A percentile compares a stretch with the other conserved stretches of the same genome.
Conservation (phyloP, 2,329 filamentous ascomycete genomes). For the Trichophyton simii region DNA sequence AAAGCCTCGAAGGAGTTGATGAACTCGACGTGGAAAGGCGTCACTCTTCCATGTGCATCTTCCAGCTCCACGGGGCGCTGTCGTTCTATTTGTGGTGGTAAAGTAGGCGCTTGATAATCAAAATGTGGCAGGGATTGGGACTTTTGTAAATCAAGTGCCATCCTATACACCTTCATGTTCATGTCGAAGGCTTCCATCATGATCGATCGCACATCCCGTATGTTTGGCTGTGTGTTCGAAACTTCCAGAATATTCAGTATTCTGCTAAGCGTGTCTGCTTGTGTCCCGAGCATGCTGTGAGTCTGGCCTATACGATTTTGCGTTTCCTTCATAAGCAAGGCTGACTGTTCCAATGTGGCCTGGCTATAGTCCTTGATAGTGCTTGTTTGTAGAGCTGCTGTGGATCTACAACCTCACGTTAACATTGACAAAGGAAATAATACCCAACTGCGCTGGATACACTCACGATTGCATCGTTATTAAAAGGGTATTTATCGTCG, state of each 20-base stretch:
- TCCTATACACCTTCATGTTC: slow-evolving; percentile 6
- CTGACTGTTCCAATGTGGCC: slow-evolving; percentile 3
- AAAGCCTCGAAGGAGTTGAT: slow-evolving; percentile 11
- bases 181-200: slow-evolving; percentile 4
- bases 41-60: slow-evolving; percentile 8
- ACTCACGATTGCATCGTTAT: slow-evolving; percentile 8
- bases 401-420: background rate
- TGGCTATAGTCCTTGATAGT: background rate
- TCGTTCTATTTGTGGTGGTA: slow-evolving; percentile 5
- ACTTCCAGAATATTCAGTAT: background rate
- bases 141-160: slow-evolving; percentile 7
- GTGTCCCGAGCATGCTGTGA: slow-evolving; percentile 1
- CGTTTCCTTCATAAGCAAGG: background rate
- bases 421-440: background rate
- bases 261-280: background rate
- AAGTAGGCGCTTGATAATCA: background rate
- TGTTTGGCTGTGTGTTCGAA: background rate
- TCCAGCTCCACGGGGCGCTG: slow-evolving; percentile 7
- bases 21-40: slow-evolving; percentile 10
- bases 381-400: background rate
- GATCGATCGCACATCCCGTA: background rate
- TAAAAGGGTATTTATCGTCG: slow-evolving; percentile 8
- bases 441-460: too few species aligned
- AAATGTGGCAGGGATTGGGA: background rate
- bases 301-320: slow-evolving; percentile 3